A percentile compares a stretch with the other conserved stretches of the same genome.
Evolutionary conservation across 176 grass and related monocot genomes (phyloP).

Genomic region (Poa pratensis): DNA sequence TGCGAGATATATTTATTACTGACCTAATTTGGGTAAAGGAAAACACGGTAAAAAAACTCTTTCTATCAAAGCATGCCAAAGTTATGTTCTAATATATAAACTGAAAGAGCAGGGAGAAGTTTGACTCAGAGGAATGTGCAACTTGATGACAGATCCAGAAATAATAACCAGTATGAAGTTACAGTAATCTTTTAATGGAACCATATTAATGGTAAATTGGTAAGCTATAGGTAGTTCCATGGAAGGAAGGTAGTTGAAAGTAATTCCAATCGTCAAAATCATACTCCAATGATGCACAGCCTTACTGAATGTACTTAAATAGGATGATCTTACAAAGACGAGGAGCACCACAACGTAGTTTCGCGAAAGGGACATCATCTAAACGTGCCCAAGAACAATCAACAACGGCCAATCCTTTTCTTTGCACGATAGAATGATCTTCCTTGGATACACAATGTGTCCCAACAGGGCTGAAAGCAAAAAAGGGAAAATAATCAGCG

Average conservation of each 20-base stretch:
- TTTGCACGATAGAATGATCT: conserved; percentile 75
- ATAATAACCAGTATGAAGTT: neutral
- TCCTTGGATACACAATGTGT: conserved; percentile 91
- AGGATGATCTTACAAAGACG: conserved; percentile 74
- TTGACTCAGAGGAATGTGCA: neutral
- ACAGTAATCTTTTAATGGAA: neutral
- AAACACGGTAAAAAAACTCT: neutral
- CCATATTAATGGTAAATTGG: neutral
- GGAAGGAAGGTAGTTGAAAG: conserved; percentile 17
- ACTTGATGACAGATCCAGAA: neutral
- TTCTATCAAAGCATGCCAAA: conserved; percentile 17
- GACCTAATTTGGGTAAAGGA: conserved; percentile 1
- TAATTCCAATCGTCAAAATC: neutral
- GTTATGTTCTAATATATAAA: neutral
- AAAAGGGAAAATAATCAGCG: conserved; percentile 28
- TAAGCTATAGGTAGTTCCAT: neutral
- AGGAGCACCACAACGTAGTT: conserved; percentile 93
- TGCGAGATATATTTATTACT: neutral
- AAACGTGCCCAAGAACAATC: conserved; percentile 99
- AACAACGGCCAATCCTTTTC: conserved; percentile 93
- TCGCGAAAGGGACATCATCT: conserved; percentile 91
- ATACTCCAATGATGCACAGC: neutral
- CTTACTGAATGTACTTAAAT: conserved; percentile 10
- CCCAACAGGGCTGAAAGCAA: conserved; percentile 77
- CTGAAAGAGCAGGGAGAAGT: neutral